phyloP scores from a whole-genome alignment of 2,329 filamentous ascomycete genomes.

The Akanthomyces muscarius region DNA sequence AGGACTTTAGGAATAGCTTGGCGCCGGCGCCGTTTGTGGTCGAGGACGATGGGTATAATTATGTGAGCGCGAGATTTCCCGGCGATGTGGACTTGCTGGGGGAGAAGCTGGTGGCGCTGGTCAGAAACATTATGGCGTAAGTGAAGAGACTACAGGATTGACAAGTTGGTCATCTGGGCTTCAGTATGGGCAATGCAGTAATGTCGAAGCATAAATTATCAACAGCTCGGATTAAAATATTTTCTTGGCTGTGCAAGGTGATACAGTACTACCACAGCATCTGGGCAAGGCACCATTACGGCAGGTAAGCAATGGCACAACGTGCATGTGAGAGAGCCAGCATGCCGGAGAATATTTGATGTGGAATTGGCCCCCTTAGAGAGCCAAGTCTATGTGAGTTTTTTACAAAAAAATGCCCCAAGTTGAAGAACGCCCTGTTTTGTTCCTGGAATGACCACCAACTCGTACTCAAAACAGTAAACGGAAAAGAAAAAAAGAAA shows the following conservation, averaged over 20 bases:
- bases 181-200: too few species aligned
- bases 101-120: slow-evolving; percentile 38
- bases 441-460: background rate
- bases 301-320: too few species aligned
- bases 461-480: background rate
- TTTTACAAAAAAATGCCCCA: background rate
- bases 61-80: slow-evolving; percentile 42
- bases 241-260: too few species aligned
- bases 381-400: slow-evolving; percentile 12
- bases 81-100: slow-evolving; percentile 40
- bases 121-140: slow-evolving; percentile 29
- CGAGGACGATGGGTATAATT: slow-evolving; percentile 46
- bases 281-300: too few species aligned
- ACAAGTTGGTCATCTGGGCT: too few species aligned
- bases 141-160: too few species aligned
- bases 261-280: too few species aligned
- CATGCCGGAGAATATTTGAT: too few species aligned
- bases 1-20: slow-evolving; percentile 44
- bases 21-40: slow-evolving; percentile 44
- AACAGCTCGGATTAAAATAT: too few species aligned
- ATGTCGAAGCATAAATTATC: too few species aligned
- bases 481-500: slow-evolving; percentile 5
- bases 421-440: background rate
- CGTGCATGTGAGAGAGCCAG: too few species aligned
- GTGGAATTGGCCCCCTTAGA: background rate